These are phyloP conservation scores for Eutrema salsugineum DNA, from an alignment of 441 rosid species.

Conservation along the genomic window DNA sequence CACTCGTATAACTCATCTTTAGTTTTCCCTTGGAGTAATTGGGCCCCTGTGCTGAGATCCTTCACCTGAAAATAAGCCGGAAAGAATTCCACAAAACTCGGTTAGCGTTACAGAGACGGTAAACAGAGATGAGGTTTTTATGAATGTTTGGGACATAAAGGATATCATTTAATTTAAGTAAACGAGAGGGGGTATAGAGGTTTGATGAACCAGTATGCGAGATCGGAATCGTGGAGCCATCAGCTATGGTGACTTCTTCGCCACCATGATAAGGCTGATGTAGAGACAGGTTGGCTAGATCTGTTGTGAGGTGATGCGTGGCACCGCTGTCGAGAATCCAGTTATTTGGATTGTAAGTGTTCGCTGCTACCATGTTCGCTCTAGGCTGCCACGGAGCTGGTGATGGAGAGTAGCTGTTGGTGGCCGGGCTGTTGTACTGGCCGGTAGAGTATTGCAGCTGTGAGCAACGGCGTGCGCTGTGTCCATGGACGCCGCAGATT, in stretches of 20 bases:
- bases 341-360: rapidly evolving
- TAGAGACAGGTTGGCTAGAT: not conserved
- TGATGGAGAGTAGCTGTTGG: no score
- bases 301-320: not conserved
- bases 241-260: not conserved
- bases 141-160: not conserved
- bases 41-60: not conserved
- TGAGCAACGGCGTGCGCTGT: no score
- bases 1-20: not conserved
- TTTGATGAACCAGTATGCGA: not conserved
- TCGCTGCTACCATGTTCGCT: not conserved
- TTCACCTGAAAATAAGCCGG: no score
- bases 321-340: not conserved
- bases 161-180: not conserved
- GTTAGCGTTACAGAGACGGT: no score
- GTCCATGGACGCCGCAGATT: no score
- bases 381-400: not conserved
- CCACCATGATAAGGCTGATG: not conserved
- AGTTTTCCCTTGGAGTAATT: not conserved
- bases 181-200: not conserved
- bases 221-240: not conserved
- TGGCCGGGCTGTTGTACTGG: no score
- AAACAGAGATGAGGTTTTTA: not conserved
- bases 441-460: no score
- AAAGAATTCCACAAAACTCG: no score